Percentiles rank a stretch among this genome's conserved stretches.
Evolutionary conservation across 2,329 filamentous ascomycete genomes (phyloP).

Genomic region (Fusarium sp.): DNA sequence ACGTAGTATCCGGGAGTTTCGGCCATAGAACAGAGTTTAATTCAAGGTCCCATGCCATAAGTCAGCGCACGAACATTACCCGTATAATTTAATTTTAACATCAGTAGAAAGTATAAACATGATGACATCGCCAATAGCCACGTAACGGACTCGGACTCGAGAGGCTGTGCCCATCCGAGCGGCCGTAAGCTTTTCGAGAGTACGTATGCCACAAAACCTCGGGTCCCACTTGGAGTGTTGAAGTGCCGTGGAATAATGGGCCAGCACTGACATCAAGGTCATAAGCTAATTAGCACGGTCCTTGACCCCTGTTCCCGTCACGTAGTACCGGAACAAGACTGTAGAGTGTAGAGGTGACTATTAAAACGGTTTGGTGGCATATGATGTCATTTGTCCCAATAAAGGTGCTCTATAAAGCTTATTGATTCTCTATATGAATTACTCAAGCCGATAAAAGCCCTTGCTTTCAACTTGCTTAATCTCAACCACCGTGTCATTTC

Average conservation of each 20-base stretch:
- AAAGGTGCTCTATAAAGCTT: no score
- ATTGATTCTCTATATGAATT: background rate
- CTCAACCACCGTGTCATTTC: slow-evolving; percentile 24
- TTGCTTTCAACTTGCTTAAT: background rate
- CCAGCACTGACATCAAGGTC: background rate
- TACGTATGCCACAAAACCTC: background rate
- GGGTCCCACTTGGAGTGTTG: background rate
- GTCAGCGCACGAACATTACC: background rate
- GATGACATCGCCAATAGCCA: no score
- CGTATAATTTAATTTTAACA: background rate
- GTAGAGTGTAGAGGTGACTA: background rate
- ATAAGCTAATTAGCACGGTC: background rate
- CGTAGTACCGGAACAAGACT: background rate
- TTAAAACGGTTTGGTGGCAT: background rate
- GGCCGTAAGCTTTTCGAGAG: background rate
- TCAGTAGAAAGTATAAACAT: background rate
- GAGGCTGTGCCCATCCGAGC: background rate
- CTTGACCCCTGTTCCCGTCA: background rate
- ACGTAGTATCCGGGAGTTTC: slow-evolving; percentile 1
- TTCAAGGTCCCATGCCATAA: background rate
- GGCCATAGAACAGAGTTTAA: slow-evolving; percentile 10
- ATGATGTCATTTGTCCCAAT: background rate
- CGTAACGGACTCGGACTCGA: background rate
- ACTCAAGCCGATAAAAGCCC: background rate
- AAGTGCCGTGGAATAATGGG: background rate